Evolutionary conservation across 192 early-diverging fungal species (phyloP), one percentile per base, ranked within the genome.

Genomic region (Coemansia sp.): DNA sequence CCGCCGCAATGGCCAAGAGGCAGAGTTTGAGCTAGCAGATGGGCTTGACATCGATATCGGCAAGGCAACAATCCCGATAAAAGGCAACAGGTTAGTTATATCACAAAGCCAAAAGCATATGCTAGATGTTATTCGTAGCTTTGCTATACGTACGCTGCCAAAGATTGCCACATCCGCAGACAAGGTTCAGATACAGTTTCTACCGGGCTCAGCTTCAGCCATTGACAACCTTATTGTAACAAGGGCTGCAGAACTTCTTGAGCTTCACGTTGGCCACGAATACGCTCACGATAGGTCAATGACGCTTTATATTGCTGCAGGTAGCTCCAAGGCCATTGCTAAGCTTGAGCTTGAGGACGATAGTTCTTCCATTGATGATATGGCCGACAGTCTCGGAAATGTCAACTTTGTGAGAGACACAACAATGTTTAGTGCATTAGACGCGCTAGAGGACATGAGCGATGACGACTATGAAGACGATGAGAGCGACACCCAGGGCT

Each of bases 311-410:
- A 71, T 82, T 5, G 79, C 79, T 0, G 74, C 74, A 8, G 79
- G 79, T 12, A 69, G 63, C 65, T 48, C 70, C 51, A 64, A 59
- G 57, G 79, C 79, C 15, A 63, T 82, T 43, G 79, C 79, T 8
- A 73, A 71, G 62, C 79, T 82, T 13, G 79, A 82, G 62, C 68
- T 82, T 2, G 79, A 82, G 52, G 79, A 82, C 65, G 72, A 54
- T 59, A 67, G 67, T 5, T 67, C 71, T 21, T 45, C 45, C 15
- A 62, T 22, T 52, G 71, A 71, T 26, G 74, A 63, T 13, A 46
- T 59, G 21, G 12, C 54, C 21, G 63, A 59, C 32, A 41, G 60
- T 59, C 19, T 13, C 8, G 42, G 63, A n/a, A 19, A 19, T 18
- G 19, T 64, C 51, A 43, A 48, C 37, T 66, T 66, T 62, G 66